Evolutionary conservation across 1,284 basidiomycete genomes (phyloP).

Genomic region (Sporisorium graminicola): DNA sequence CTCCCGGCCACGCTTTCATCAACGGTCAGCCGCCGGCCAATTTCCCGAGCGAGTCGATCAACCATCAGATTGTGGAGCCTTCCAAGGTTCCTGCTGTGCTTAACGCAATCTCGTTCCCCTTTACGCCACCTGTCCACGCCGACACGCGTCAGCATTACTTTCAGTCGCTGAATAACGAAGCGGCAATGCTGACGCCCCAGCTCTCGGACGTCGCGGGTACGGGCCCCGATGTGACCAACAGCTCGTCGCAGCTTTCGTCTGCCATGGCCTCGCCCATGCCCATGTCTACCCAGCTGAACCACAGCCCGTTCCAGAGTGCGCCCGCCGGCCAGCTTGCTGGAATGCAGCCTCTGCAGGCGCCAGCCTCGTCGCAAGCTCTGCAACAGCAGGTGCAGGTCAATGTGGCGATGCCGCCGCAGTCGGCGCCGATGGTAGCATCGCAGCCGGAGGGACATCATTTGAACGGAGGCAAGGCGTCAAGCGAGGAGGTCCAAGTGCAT

Average conservation of each 20-base stretch:
- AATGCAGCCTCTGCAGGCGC: constrained; percentile 32
- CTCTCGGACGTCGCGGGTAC: constrained; percentile 33
- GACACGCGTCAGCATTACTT: constrained; percentile 51
- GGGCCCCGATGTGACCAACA: constrained; percentile 15
- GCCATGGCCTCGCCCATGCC: constrained; percentile 48
- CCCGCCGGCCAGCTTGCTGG: constrained; percentile 22
- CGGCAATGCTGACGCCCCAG: constrained; percentile 46
- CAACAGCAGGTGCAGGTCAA: constrained; percentile 43
- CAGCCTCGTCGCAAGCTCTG: constrained; percentile 34
- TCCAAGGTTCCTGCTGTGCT: constrained; percentile 59
- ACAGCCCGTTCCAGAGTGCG: constrained; percentile 38
- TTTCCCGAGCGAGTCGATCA: constrained; percentile 53
- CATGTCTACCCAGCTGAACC: constrained; percentile 36
- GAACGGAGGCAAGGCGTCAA: constrained; percentile 30
- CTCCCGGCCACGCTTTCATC: constrained; percentile 40
- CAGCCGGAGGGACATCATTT: constrained; percentile 31
- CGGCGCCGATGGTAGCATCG: constrained; percentile 37
- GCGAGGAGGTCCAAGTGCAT: constrained; percentile 45
- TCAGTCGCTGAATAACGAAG: constrained; percentile 46
- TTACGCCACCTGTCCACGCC: constrained; percentile 60
- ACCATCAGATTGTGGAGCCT: constrained; percentile 62
- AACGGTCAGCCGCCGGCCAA: constrained; percentile 48
- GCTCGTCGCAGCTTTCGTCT: constrained; percentile 33
- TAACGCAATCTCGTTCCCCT: constrained; percentile 61
- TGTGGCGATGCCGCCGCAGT: constrained; percentile 25